Evolutionary conservation across 2,329 filamentous ascomycete genomes (phyloP), one percentile per base, ranked within the genome.

Genomic region (Zymoseptoria passerinii): DNA sequence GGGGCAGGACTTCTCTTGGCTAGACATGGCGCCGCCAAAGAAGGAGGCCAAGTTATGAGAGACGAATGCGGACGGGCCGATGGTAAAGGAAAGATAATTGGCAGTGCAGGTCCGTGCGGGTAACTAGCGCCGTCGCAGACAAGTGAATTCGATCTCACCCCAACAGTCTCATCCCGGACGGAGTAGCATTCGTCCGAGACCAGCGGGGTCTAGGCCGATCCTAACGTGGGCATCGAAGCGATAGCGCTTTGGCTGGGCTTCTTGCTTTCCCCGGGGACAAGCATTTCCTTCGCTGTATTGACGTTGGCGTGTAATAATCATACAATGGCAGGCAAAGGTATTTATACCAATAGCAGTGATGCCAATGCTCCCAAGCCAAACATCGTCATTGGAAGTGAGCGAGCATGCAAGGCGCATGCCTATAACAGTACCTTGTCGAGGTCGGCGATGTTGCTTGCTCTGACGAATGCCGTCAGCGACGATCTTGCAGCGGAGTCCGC

Each of bases 401-500:
- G 35, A n/a, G 67, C 66, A 18, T 56, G 68, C 29, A 67, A 66
- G 52, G 56, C 48, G 16, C 66, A 68, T 60, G 67, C 66, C 58
- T 67, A 68, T 55, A 67, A 69, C 55, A 68, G 59, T 61, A 48
- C 13, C 53, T 52, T 9, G 28, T 19, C 13, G 20, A 23, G 3
- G 20, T 50, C n/a, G 48, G 48, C 18, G 20, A 50, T 18, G 9
- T 9, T 19, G 18, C 48, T 5, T 23, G 20, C 40, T n/a, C 13
- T 27, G 19, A 40, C 55, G 58, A 40, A 55, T 29, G 16, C 4
- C 16, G 16, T 29, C 35, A 58, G 55, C 61, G 2, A 58, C 54
- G 2, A 56, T 62, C 29, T 69, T 79, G 1, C 76, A 79, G 62
- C 67, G 78, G 13, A 76, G 74, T 53, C 68, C 73, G 1, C 68